Base-by-base conservation (phyloP, 1,139 yeast species). In the Nadsonia commutata region DNA sequence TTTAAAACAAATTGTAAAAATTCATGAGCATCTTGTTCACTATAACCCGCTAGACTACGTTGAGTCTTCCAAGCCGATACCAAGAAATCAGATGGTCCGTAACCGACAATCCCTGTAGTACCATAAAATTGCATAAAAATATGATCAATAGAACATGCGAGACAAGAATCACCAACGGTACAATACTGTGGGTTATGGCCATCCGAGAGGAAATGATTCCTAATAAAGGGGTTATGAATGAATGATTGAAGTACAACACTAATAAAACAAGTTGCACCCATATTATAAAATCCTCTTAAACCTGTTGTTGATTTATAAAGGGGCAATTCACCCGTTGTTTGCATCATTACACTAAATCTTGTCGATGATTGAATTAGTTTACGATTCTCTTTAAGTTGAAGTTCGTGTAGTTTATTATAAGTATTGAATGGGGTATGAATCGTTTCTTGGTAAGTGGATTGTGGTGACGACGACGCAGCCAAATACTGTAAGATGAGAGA, bases 21-120 rank as follows among this genome's bases (percentile, higher is more conserved):
- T 60, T 90, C 98, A 62, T 90, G 98, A 0, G 98, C 97, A 60
- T 90, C 98, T 62, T 90, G 98, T 62, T 90, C 96, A 41, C 90
- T 82, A 51, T 86, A 86, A 1, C 98, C 98, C 0, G 96, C 94
- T 46, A 90, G 71, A 20, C 86, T 74, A 52, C 80, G 74, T 54
- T 84, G 82, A 45, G 80, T 78, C 54, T 75, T 77, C 94, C 95
- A 85, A 1, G 95, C 80, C 11, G 94, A 81, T 37, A 74, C 72
- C 44, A 88, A 66, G 40, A 88, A 63, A 43, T 78, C 71, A 1
- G 85, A 76, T 50, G 84, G 78, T 0, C 94, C 94, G 59, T 67
- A 81, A 0, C 94, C 93, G 19, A 74, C 72, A 18, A 72, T 69
- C 31, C 67, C 63, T 18, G 67, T 60, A 2, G 76, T 66, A 1